Evolutionary conservation across 768 basidiomycete species (phyloP).

Genomic region (Termitomyces sp.): DNA sequence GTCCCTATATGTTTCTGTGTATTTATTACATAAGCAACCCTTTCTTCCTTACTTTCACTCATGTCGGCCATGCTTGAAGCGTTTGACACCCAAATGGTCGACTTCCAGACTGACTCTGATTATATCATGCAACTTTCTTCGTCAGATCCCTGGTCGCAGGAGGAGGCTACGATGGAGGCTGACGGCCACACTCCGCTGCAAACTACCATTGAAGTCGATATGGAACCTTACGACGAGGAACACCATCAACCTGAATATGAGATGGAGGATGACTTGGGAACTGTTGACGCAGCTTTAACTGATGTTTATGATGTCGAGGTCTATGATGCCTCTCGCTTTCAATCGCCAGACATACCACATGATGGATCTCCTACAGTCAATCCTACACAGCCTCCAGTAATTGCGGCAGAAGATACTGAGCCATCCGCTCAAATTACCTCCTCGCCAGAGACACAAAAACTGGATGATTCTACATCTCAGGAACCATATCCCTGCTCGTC

Average conservation of each 20-base stretch:
- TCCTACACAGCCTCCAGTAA: not conserved
- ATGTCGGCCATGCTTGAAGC: conserved; percentile 44
- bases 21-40: conserved; percentile 15
- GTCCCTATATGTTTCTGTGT: not conserved
- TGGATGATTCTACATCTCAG: not conserved
- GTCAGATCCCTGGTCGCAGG: conserved; percentile 47
- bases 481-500: not conserved
- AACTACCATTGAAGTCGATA: conserved; percentile 57
- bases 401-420: conserved; percentile 4
- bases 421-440: not conserved
- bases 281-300: conserved; percentile 18
- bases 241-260: conserved; percentile 48
- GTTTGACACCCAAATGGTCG: conserved; percentile 62
- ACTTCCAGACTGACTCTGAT: conserved; percentile 53
- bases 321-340: conserved; percentile 33
- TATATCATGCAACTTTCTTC: conserved; percentile 50
- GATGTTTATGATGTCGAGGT: conserved; percentile 46
- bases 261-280: conserved; percentile 42
- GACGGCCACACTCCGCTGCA: conserved; percentile 31
- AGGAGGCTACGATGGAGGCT: conserved; percentile 58
- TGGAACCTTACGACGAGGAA: conserved; percentile 51
- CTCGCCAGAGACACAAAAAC: not conserved
- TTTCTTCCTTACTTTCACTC: conserved; percentile 12
- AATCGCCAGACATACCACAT: conserved; percentile 17
- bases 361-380: conserved; percentile 8